phyloP scores from a whole-genome alignment of 2,329 filamentous ascomycete genomes.

The Botrytis elliptica region DNA sequence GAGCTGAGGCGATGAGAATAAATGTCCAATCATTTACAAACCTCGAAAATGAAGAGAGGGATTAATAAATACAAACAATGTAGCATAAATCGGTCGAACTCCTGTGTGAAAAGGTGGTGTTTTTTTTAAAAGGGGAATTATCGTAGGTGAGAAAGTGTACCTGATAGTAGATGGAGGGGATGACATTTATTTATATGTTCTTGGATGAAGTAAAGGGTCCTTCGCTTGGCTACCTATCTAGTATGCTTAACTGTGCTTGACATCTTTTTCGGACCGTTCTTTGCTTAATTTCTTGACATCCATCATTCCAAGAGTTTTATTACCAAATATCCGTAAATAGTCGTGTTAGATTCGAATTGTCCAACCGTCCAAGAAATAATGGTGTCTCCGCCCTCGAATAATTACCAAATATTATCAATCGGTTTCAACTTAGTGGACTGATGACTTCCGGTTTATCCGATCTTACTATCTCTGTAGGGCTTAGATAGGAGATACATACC shows the following conservation, averaged over 20 bases:
- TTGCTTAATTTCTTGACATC: background rate
- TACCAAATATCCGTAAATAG: background rate
- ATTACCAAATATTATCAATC: conserved; percentile 6
- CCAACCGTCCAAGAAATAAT: background rate
- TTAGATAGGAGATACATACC: background rate
- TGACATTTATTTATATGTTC: conserved; percentile 10
- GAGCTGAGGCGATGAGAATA: background rate
- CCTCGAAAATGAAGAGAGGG: background rate
- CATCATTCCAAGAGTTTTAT: background rate
- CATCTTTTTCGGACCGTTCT: background rate
- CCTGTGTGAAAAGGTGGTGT: background rate
- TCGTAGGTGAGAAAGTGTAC: too few relatives aligned
- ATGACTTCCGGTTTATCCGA: background rate
- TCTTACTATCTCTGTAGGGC: background rate
- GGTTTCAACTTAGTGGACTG: background rate
- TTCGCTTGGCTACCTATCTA: background rate
- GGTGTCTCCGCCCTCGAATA: background rate
- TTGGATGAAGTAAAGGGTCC: background rate
- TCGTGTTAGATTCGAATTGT: background rate
- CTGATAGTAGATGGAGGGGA: background rate
- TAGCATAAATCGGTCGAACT: background rate
- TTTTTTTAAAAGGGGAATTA: background rate
- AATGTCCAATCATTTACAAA: background rate
- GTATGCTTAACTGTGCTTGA: background rate
- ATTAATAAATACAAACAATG: background rate